These are phyloP conservation scores for Seiridium cupressi DNA, from an alignment of 2,329 filamentous ascomycete species.

Conservation along the genomic window DNA sequence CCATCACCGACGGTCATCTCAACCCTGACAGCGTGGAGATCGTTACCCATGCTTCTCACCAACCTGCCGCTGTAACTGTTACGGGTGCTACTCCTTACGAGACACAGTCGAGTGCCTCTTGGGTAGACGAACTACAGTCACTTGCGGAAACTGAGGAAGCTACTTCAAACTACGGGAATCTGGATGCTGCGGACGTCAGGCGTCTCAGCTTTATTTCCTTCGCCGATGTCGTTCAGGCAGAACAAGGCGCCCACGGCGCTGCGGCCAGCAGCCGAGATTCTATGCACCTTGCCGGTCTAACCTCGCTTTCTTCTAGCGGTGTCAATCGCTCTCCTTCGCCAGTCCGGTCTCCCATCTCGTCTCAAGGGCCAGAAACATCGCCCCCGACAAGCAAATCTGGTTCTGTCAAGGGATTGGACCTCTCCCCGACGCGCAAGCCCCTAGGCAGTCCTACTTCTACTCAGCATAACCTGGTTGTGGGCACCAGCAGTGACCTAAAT, in stretches of 20 bases:
- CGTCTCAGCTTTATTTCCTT: constrained; percentile 95
- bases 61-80: constrained; percentile 71
- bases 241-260: constrained; percentile 62
- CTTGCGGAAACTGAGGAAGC: constrained; percentile 58
- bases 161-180: constrained; percentile 72
- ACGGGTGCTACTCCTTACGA: constrained; percentile 43
- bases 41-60: constrained; percentile 81
- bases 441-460: constrained; percentile 63
- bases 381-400: constrained; percentile 75
- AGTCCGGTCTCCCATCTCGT: constrained; percentile 74
- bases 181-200: constrained; percentile 76
- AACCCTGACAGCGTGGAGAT: constrained; percentile 92
- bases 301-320: constrained; percentile 51
- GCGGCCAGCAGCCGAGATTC: constrained; percentile 62
- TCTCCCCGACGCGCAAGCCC: constrained; percentile 60
- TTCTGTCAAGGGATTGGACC: constrained; percentile 71
- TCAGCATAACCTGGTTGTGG: constrained; percentile 41
- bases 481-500: constrained; percentile 68
- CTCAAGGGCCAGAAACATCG: constrained; percentile 64
- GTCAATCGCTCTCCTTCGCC: constrained; percentile 75
- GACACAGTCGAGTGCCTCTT: constrained; percentile 43
- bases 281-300: constrained; percentile 66
- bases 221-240: constrained; percentile 87
- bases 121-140: constrained; percentile 57
- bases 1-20: constrained; percentile 82